Evolutionary conservation across 768 basidiomycete genomes (phyloP), one percentile per base, ranked within the genome.

Genomic region (Pisolithus marmoratus): DNA sequence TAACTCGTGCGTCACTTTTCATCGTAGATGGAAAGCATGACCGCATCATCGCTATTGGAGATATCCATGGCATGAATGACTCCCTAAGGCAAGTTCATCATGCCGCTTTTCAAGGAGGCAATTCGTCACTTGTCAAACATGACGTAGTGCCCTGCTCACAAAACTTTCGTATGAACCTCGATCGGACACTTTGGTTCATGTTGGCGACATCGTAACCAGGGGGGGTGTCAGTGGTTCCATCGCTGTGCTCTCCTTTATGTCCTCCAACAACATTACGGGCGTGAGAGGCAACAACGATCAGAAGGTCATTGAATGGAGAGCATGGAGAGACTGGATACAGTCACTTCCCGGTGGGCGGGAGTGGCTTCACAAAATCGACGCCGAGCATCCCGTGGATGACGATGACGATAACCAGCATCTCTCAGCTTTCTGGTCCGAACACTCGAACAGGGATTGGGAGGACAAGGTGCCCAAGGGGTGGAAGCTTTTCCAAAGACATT

Each of bases 261-360:
- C 82, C 2, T 61, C 70, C 8, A 64, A 85, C 59, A 79, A 82
- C 47, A 73, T 91, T 40, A 77, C 77, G 22, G 93, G 92, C 15
- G 91, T 96, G 3, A 82, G 94, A 27, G 94, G 95, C 0, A 98
- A 98, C 65, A 91, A 97, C 63, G 94, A 98, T 70, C 92, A 97
- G 68, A 78, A 78, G 55, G 81, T 94, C 41, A 77, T 97, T 42
- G 88, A 95, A 70, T 96, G 94, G 94, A 76, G 84, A 23, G 72
- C 76, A 2, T 98, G 92, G 91, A 78, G 89, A 47, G 74, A 86
- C 17, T 95, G 91, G 90, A 82, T 94, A 51, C 55, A 66, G 14
- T 54, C 66, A 8, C 63, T 76, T 23, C 68, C 73, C 0, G 68
- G 61, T 7, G 77, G 74, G 1, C 61, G 48, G 23, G 62, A 71